Evolutionary conservation across 345 rosid species (phyloP).

Genomic region (Eucalyptus pauciflora): DNA sequence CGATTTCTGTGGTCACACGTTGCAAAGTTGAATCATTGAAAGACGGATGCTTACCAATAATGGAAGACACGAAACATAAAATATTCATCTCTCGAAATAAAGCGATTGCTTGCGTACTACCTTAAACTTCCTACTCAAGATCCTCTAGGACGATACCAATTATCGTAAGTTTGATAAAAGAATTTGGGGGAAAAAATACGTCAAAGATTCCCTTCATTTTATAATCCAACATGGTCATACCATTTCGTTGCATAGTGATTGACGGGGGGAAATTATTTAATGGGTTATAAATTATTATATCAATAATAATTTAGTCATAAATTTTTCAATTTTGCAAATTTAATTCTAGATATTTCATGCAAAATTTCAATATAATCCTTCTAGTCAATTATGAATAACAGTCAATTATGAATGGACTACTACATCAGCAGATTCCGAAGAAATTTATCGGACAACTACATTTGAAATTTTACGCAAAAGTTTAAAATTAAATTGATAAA

Average conservation of each 20-base stretch:
- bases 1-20: background rate
- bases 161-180: background rate
- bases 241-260: background rate
- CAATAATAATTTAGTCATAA: fast-evolving
- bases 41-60: slow-evolving; percentile 1
- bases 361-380: background rate
- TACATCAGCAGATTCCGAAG: fast-evolving
- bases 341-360: fast-evolving
- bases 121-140: background rate
- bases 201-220: background rate
- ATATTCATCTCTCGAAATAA: background rate
- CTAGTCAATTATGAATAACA: fast-evolving
- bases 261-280: fast-evolving
- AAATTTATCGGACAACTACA: background rate
- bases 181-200: background rate
- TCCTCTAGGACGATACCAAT: background rate
- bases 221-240: background rate
- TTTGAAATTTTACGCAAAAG: fast-evolving
- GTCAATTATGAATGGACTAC: background rate
- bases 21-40: background rate
- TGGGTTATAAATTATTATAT: background rate
- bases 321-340: background rate
- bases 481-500: background rate
- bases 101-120: background rate
- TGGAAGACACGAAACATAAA: background rate